Conservation (phyloP, 129 eudicot genomes). For the Deinandra increscens region DNA sequence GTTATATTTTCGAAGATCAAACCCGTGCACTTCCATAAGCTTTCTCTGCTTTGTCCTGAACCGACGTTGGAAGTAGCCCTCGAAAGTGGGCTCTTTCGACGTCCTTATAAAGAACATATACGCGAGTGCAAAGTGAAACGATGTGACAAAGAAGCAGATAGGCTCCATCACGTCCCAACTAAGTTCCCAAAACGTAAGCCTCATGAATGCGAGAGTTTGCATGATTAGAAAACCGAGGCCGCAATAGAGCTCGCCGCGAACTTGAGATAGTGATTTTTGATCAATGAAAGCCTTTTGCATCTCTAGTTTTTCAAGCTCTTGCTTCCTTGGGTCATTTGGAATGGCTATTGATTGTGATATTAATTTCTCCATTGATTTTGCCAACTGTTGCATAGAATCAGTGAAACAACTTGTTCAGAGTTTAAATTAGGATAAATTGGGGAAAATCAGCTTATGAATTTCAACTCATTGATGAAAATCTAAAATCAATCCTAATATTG, state of each 20-base stretch:
- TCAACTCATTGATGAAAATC: too few species aligned
- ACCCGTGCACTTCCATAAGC: constrained; percentile 52
- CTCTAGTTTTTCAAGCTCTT: constrained; percentile 52
- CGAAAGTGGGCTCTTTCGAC: constrained; percentile 77
- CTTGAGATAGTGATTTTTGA: constrained; percentile 45
- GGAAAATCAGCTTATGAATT: too few species aligned
- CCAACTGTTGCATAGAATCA: constrained; percentile 39
- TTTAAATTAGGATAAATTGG: not conserved
- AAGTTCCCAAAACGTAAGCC: constrained; percentile 85
- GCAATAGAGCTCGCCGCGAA: constrained; percentile 56
- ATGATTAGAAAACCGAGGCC: constrained; percentile 66
- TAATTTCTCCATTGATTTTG: constrained; percentile 65
- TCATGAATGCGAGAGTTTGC: constrained; percentile 74
- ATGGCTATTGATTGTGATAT: constrained; percentile 43
- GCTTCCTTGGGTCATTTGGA: constrained; percentile 77
- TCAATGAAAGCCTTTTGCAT: constrained; percentile 59
- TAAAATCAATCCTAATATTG: not conserved
- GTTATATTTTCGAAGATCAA: constrained; percentile 53
- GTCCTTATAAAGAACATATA: constrained; percentile 70
- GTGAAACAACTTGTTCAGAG: not conserved
- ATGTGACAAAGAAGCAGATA: constrained; percentile 79
- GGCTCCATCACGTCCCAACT: constrained; percentile 99
- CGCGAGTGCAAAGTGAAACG: constrained; percentile 67
- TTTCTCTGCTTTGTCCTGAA: constrained; percentile 64
- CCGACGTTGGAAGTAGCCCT: constrained; percentile 67